These are phyloP conservation scores for Chlorella vulgaris DNA, from an alignment of 139 green algal genomes.

Conservation along the genomic window DNA sequence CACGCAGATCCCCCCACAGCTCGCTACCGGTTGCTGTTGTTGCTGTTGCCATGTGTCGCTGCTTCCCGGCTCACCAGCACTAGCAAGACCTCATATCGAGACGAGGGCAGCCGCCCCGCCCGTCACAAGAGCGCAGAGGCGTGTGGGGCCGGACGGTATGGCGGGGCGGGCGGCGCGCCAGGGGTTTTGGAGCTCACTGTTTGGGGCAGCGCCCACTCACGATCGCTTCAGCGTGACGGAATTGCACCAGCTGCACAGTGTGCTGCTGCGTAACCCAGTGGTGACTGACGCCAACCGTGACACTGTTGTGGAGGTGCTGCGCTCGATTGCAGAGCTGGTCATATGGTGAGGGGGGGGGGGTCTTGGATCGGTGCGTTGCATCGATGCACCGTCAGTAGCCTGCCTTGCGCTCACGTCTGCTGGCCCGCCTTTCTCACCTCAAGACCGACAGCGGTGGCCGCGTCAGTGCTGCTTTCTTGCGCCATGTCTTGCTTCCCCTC, in stretches of 20 bases:
- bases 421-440: neutral
- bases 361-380: too few relatives aligned
- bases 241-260: slow-evolving; percentile 44
- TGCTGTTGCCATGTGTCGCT: too few relatives aligned
- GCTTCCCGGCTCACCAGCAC: too few relatives aligned
- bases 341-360: slow-evolving; percentile 81
- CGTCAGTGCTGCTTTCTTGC: neutral
- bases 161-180: slow-evolving; percentile 1
- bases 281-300: slow-evolving; percentile 67
- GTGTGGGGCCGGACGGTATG: neutral
- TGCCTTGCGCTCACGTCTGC: too few relatives aligned
- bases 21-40: too few relatives aligned
- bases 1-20: too few relatives aligned
- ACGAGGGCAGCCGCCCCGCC: too few relatives aligned
- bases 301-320: slow-evolving; percentile 88
- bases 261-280: slow-evolving; percentile 46
- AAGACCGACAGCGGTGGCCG: neutral
- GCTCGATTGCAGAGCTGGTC: slow-evolving; percentile 94
- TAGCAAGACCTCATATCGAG: too few relatives aligned
- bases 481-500: too few relatives aligned
- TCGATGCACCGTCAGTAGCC: too few relatives aligned
- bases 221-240: slow-evolving; percentile 50
- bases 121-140: neutral
- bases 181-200: slow-evolving; percentile 37
- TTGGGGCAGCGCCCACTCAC: slow-evolving; percentile 10